Evolutionary conservation across 345 rosid genomes (phyloP), one percentile per base, ranked within the genome.

Genomic region (Bruguiera parviflora): DNA sequence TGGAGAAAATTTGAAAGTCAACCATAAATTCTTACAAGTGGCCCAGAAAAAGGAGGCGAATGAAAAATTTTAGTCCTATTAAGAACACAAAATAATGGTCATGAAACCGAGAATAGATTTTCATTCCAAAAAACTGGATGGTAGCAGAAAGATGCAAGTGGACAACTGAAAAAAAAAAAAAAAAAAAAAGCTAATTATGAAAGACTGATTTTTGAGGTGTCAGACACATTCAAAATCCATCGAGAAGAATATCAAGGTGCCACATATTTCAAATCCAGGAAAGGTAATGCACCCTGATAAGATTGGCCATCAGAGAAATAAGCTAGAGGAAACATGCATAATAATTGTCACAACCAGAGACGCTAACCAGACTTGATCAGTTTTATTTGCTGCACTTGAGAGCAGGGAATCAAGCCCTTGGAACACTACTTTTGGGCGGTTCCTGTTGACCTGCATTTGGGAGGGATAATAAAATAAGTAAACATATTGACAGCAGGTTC

Each of bases 361-460:
- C 51, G n/a, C 71, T 28, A 79, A 86, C 87, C 83, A 33, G 72
- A 49, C 63, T 71, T 63, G 20, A 28, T 55, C 47, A 28, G 21
- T 74, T 88, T 71, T 65, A 62, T 66, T 75, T 80, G 70, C 65
- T 63, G 80, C 74, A 84, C 78, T 72, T 84, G 83, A 56, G 88
- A 93, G 71, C 73, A 91, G 79, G 39, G 88, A 73, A 62, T 84
- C 79, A 21, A 85, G 76, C 78, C 89, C 96, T 29, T 68, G 56
- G 58, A 86, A 93, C 74, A 89, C 81, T 25, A 72, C 78, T 61
- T 86, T 91, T 32, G 87, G 64, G 35, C 80, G 85, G 77, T 83
- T 94, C 71, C 95, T 95, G 81, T 91, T 87, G 67, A 89, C 77
- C 97, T 94, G 92, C 66, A 65, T 43, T 71, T 39, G 49, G 16